These are phyloP conservation scores for Encephalitozoon romaleae DNA, from an alignment of 371 early-diverging fungal species.

Conservation along the genomic window DNA sequence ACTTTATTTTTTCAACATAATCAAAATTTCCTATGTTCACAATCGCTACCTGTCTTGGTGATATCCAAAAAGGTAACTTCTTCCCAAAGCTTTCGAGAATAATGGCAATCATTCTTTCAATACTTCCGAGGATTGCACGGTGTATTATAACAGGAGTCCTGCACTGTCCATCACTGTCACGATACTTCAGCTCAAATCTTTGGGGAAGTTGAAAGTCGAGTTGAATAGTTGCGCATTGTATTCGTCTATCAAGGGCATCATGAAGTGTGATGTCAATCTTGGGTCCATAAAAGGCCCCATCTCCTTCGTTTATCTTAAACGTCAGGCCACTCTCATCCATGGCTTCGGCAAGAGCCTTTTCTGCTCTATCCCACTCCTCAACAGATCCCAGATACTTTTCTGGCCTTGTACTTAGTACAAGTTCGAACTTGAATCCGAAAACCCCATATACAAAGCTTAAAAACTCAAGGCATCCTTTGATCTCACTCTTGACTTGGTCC, in stretches of 20 bases:
- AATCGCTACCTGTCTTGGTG: constrained; percentile 82
- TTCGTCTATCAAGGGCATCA: constrained; percentile 79
- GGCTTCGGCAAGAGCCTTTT: constrained; percentile 68
- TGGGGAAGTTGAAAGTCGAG: constrained; percentile 89
- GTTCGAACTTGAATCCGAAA: constrained; percentile 69
- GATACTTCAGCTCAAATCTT: constrained; percentile 79
- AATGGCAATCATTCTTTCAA: constrained; percentile 93
- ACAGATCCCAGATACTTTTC: constrained; percentile 83
- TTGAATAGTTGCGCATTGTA: constrained; percentile 96
- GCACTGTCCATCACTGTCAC: constrained; percentile 63
- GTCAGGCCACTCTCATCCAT: constrained; percentile 68
- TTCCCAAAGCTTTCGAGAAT: constrained; percentile 85
- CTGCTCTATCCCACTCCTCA: constrained; percentile 83
- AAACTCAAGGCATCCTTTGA: constrained; percentile 71
- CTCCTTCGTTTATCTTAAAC: constrained; percentile 86
- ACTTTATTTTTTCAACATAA: constrained; percentile 58
- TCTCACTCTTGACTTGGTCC: constrained; percentile 73
- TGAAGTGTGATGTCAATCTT: constrained; percentile 94
- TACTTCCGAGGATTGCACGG: constrained; percentile 90
- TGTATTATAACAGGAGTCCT: constrained; percentile 93
- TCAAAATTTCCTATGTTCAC: constrained; percentile 62
- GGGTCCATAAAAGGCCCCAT: constrained; percentile 99
- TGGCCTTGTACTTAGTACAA: constrained; percentile 86
- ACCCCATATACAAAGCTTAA: constrained; percentile 73
- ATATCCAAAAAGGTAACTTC: constrained; percentile 90